A percentile compares a stretch with the other conserved stretches of the same genome.
phyloP scores from a whole-genome alignment of 2,329 filamentous ascomycete species.

The Neocucurbitaria cava region DNA sequence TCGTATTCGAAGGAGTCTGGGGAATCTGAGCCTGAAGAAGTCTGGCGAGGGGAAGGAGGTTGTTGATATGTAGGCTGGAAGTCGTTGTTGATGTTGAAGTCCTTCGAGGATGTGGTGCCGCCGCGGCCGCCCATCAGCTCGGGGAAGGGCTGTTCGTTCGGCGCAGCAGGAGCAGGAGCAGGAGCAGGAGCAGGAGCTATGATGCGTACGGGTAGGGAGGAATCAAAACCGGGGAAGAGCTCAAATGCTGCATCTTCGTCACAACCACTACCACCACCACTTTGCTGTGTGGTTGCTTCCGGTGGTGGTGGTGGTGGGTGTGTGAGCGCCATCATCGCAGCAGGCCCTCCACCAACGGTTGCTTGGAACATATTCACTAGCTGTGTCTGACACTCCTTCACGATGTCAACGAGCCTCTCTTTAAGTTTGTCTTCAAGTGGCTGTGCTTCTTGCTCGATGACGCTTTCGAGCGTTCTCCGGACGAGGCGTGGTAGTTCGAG shows the following conservation, averaged over 20 bases:
- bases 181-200: not conserved
- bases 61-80: too few relatives aligned
- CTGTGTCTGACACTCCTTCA: constrained; percentile 29
- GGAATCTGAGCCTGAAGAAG: too few relatives aligned
- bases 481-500: constrained; percentile 36
- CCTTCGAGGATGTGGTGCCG: too few relatives aligned
- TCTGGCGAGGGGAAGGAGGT: too few relatives aligned
- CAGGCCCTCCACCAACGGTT: not conserved
- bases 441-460: constrained; percentile 33
- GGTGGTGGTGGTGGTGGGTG: not conserved
- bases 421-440: constrained; percentile 34
- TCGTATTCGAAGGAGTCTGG: too few relatives aligned
- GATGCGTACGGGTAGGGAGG: not conserved
- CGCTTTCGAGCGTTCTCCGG: constrained; percentile 29
- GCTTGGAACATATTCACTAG: constrained; percentile 26
- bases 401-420: constrained; percentile 34
- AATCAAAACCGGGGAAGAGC: not conserved
- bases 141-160: not conserved
- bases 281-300: not conserved
- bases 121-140: not conserved
- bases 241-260: not conserved
- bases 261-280: not conserved
- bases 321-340: too few relatives aligned
- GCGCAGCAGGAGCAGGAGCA: too few relatives aligned
- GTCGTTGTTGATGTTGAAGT: too few relatives aligned